Percentiles rank a stretch among this genome's conserved stretches.
These are phyloP conservation scores for Penicillium sclerotigenum DNA, from an alignment of 2,329 filamentous ascomycete genomes.

Conservation along the genomic window DNA sequence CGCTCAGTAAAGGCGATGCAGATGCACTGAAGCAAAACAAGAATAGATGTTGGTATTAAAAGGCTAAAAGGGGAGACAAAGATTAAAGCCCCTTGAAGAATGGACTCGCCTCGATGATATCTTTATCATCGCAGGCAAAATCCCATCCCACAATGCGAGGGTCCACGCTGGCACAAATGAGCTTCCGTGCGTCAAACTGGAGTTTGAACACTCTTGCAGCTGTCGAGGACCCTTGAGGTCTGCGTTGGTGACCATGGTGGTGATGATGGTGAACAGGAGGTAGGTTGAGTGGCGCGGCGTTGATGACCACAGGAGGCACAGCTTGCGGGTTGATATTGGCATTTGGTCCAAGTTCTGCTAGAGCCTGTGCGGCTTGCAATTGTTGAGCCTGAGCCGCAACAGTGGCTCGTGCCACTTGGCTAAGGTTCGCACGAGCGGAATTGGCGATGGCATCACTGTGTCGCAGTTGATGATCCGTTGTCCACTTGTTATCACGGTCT, in stretches of 20 bases:
- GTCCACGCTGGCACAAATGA: constrained; percentile 92
- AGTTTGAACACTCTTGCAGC: constrained; percentile 83
- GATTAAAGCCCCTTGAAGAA: constrained; percentile 63
- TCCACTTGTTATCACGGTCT: constrained; percentile 81
- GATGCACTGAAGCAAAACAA: neutral
- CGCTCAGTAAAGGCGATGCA: neutral
- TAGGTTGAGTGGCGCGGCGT: constrained; percentile 1
- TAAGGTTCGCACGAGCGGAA: constrained; percentile 27
- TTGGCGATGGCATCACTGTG: constrained; percentile 55
- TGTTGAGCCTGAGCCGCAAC: constrained; percentile 23
- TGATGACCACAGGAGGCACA: neutral
- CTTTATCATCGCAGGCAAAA: constrained; percentile 81
- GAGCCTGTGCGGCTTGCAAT: constrained; percentile 18
- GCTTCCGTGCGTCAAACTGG: constrained; percentile 89
- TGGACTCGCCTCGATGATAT: constrained; percentile 71
- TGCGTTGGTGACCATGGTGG: constrained; percentile 18
- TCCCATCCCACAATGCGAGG: constrained; percentile 95
- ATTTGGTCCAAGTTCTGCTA: constrained; percentile 9
- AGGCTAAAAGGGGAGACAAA: neutral
- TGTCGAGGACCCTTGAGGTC: constrained; percentile 16
- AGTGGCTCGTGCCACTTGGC: constrained; percentile 16
- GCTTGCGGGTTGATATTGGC: constrained; percentile 3
- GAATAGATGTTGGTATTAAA: neutral
- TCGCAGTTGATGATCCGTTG: constrained; percentile 67
- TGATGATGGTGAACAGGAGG: constrained; percentile 15